A percentile compares a stretch with the other conserved stretches of the same genome.
These are phyloP conservation scores for Hibiscus trionum DNA, from an alignment of 345 rosid species.

Conservation along the genomic window DNA sequence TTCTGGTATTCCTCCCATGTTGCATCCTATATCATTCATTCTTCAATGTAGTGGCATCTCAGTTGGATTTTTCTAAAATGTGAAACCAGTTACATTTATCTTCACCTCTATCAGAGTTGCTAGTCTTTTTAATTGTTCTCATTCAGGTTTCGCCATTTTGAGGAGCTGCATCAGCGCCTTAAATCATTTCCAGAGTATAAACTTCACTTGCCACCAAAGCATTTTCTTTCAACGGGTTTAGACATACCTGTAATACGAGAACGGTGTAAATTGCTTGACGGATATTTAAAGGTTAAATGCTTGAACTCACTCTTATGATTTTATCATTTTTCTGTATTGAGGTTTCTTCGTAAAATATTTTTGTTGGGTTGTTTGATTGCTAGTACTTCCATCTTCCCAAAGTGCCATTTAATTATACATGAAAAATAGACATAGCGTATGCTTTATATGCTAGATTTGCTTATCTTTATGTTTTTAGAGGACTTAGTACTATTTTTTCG, in stretches of 20 bases:
- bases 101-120: constrained; percentile 3
- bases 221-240: constrained; percentile 86
- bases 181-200: constrained; percentile 80
- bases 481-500: constrained; percentile 3
- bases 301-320: constrained; percentile 7
- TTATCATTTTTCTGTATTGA: neutral
- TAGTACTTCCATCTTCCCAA: neutral
- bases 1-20: constrained; percentile 12
- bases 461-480: neutral
- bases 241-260: constrained; percentile 77
- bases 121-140: constrained; percentile 9
- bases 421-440: neutral
- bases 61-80: constrained; percentile 1
- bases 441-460: neutral
- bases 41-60: neutral
- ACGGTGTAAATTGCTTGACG: constrained; percentile 80
- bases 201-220: constrained; percentile 95
- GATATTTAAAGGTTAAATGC: constrained; percentile 70
- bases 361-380: neutral
- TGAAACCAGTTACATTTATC: neutral
- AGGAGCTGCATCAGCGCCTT: constrained; percentile 91
- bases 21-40: neutral
- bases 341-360: neutral
- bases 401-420: neutral
- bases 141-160: constrained; percentile 92